Conservation (phyloP, 176 grass and related monocot genomes). For the Raddia guianensis region DNA sequence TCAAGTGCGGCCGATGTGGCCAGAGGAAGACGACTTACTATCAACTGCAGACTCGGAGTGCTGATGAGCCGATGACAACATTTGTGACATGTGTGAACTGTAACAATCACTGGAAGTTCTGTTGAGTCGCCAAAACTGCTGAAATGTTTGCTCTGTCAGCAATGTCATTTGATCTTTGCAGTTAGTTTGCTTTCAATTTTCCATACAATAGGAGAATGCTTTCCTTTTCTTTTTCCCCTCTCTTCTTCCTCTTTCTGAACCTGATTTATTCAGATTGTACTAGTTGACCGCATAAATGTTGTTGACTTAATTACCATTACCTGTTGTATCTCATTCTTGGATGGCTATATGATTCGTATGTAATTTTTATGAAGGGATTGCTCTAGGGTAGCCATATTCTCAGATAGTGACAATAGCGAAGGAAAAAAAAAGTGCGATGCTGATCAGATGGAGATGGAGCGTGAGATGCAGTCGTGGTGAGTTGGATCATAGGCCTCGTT, state of each 20-base stretch:
- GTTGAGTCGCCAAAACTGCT: constrained; percentile 41
- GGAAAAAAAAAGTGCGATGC: not conserved
- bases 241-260: not conserved
- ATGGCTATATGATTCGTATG: constrained; percentile 17
- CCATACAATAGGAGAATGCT: constrained; percentile 31
- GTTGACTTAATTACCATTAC: constrained; percentile 28
- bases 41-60: constrained; percentile 85
- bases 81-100: constrained; percentile 94
- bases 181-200: constrained; percentile 38
- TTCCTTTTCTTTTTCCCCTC: not conserved
- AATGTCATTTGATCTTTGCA: constrained; percentile 4
- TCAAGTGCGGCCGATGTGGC: constrained; percentile 76
- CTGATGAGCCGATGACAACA: constrained; percentile 90
- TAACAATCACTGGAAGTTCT: constrained; percentile 97
- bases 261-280: constrained; percentile 55
- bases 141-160: constrained; percentile 18
- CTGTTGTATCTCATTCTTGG: constrained; percentile 36
- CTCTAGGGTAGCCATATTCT: not conserved
- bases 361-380: constrained; percentile 22
- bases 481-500: too few species aligned
- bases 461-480: not conserved
- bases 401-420: not conserved
- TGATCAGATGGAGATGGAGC: not conserved
- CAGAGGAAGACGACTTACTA: constrained; percentile 83
- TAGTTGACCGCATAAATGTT: constrained; percentile 43